A percentile compares a stretch with the other conserved stretches of the same genome.
phyloP scores from a whole-genome alignment of 2,329 filamentous ascomycete genomes.

The Hymenoscyphus salicellus region DNA sequence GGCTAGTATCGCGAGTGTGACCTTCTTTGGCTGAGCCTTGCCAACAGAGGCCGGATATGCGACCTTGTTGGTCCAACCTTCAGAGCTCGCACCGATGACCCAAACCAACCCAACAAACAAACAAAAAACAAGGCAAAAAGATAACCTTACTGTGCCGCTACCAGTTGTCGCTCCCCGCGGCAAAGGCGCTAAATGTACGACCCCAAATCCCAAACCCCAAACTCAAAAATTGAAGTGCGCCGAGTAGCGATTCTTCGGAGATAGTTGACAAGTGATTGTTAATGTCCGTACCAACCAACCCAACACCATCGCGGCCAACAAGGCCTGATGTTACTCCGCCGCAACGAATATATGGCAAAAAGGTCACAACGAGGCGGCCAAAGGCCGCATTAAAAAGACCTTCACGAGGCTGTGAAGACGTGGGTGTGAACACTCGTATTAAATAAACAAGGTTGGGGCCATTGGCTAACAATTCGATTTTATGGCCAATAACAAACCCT shows the following conservation, averaged over 20 bases:
- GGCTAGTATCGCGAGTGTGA: not conserved
- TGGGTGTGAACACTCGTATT: not conserved
- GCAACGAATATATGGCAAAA: not conserved
- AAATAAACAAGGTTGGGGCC: not conserved
- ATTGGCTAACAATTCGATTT: not conserved
- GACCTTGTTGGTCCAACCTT: too few relatives aligned
- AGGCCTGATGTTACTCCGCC: not conserved
- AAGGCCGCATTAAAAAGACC: not conserved
- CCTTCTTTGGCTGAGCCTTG: not conserved
- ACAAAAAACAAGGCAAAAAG: not conserved
- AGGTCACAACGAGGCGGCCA: not conserved
- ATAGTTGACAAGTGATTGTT: not conserved
- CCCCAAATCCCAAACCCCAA: not conserved
- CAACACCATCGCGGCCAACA: not conserved
- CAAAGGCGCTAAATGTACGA: not conserved
- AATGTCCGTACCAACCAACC: not conserved
- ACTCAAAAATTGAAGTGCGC: not conserved
- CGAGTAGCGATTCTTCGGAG: not conserved
- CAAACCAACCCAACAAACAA: not conserved
- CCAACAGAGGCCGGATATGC: too few relatives aligned
- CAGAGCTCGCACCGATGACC: too few relatives aligned
- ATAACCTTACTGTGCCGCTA: not conserved
- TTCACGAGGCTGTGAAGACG: not conserved
- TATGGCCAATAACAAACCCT: not conserved
- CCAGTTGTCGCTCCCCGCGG: not conserved